Percentiles rank a stretch among this genome's conserved stretches.
Evolutionary conservation across 345 rosid genomes (phyloP).

Genomic region (Durio zibethinus): DNA sequence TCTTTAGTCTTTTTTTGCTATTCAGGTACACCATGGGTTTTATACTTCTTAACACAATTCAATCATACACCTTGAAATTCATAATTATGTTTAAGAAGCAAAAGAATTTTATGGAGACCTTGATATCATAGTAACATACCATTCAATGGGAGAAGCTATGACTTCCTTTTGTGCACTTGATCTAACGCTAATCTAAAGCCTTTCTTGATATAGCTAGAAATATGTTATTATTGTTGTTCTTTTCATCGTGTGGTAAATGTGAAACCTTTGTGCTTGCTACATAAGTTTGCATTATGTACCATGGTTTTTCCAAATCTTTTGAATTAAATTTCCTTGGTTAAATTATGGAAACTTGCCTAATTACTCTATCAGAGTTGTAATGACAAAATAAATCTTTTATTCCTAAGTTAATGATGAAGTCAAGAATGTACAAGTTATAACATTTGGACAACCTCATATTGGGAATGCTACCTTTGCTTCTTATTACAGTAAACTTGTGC

Average conservation of each 20-base stretch:
- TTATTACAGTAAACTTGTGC: no score
- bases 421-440: no score
- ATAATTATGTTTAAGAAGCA: conserved; percentile 55
- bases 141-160: conserved; percentile 97
- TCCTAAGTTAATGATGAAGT: conserved; percentile 67
- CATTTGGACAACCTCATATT: no score
- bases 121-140: conserved; percentile 78
- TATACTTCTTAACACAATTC: conserved; percentile 90
- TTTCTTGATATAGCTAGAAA: conserved; percentile 8
- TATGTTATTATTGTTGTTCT: not conserved
- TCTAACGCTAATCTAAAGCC: conserved; percentile 46
- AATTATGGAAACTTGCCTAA: not conserved
- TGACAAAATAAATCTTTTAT: conserved; percentile 1
- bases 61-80: conserved; percentile 69
- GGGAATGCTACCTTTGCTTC: no score
- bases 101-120: conserved; percentile 61
- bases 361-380: not conserved
- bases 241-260: not conserved
- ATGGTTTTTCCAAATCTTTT: no score
- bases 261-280: no score
- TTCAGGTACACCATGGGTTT: conserved; percentile 91
- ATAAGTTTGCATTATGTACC: no score
- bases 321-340: no score
- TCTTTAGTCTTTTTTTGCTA: not conserved
- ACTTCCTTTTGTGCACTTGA: conserved; percentile 89